phyloP scores from a whole-genome alignment of 2,329 filamentous ascomycete genomes.

The Colletotrichum sp. region DNA sequence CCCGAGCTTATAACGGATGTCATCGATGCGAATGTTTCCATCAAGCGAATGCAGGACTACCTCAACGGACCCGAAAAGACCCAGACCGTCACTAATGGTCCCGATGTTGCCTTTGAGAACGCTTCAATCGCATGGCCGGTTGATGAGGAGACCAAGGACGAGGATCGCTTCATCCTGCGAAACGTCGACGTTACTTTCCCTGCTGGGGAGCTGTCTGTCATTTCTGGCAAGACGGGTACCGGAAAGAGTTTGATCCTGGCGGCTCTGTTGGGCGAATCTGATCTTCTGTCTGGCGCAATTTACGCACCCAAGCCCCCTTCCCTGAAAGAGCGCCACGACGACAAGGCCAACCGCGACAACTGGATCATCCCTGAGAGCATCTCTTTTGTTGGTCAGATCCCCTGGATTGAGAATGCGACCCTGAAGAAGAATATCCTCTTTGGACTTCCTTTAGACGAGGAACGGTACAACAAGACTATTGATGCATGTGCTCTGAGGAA shows the following conservation, averaged over 20 bases:
- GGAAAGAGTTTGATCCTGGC: constrained; percentile 80
- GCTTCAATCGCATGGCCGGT: constrained; percentile 78
- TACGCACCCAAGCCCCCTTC: constrained; percentile 55
- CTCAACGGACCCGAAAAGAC: constrained; percentile 70
- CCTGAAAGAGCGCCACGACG: constrained; percentile 60
- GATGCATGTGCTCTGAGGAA: constrained; percentile 76
- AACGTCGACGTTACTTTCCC: constrained; percentile 73
- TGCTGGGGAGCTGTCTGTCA: constrained; percentile 70
- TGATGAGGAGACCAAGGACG: constrained; percentile 61
- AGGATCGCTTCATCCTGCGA: constrained; percentile 68
- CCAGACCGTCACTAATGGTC: constrained; percentile 56
- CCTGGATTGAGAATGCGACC: constrained; percentile 85
- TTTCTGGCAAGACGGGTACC: constrained; percentile 78
- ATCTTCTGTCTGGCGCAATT: constrained; percentile 68
- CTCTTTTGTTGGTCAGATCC: constrained; percentile 80
- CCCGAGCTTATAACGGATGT: constrained; percentile 75
- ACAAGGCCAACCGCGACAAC: constrained; percentile 64
- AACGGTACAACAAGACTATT: constrained; percentile 74
- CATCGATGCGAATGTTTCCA: constrained; percentile 76
- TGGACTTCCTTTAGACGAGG: constrained; percentile 70
- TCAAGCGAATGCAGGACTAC: constrained; percentile 75
- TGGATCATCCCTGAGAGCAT: constrained; percentile 75
- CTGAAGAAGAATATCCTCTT: constrained; percentile 83
- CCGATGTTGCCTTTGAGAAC: constrained; percentile 68
- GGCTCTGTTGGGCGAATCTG: constrained; percentile 77